These are phyloP conservation scores for Kazachstania martiniae DNA, from an alignment of 805 yeast genomes.

Conservation along the genomic window DNA sequence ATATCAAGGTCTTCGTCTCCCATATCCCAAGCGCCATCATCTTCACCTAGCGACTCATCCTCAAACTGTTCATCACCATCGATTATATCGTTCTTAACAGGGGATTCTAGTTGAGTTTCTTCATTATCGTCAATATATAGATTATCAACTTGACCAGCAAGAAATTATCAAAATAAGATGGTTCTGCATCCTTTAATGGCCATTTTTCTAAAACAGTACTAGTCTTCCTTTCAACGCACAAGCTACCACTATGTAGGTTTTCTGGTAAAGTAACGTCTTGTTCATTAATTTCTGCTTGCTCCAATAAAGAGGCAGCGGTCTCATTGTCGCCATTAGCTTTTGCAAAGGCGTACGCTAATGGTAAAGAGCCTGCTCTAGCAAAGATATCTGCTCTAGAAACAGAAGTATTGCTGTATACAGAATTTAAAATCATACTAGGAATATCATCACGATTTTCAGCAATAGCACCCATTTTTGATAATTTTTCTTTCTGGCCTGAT, in stretches of 20 bases:
- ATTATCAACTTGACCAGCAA: slow-evolving; percentile 66
- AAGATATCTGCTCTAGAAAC: slow-evolving; percentile 66
- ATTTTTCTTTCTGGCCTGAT: slow-evolving; percentile 69
- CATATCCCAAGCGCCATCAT: slow-evolving; percentile 69
- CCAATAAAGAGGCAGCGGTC: slow-evolving; percentile 60
- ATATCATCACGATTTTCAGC: slow-evolving; percentile 81
- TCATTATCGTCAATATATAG: slow-evolving; percentile 36
- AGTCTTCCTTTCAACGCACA: slow-evolving; percentile 39
- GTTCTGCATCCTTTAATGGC: slow-evolving; percentile 68
- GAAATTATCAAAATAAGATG: slow-evolving; percentile 80
- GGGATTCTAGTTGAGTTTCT: slow-evolving; percentile 14
- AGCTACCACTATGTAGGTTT: slow-evolving; percentile 14
- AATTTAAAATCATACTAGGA: slow-evolving; percentile 71
- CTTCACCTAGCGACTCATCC: slow-evolving; percentile 42
- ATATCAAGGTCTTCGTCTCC: slow-evolving; percentile 72
- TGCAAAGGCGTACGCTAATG: slow-evolving; percentile 90
- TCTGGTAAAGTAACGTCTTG: slow-evolving; percentile 58
- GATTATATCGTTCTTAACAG: slow-evolving; percentile 15
- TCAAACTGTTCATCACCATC: slow-evolving; percentile 28
- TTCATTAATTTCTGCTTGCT: slow-evolving; percentile 55
- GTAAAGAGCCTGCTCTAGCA: slow-evolving; percentile 66
- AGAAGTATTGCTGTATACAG: slow-evolving; percentile 64
- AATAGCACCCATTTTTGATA: slow-evolving; percentile 76
- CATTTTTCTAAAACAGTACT: slow-evolving; percentile 43
- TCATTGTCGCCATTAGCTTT: slow-evolving; percentile 73